Base-by-base conservation (phyloP, 805 yeast species). In the Candida maris region DNA sequence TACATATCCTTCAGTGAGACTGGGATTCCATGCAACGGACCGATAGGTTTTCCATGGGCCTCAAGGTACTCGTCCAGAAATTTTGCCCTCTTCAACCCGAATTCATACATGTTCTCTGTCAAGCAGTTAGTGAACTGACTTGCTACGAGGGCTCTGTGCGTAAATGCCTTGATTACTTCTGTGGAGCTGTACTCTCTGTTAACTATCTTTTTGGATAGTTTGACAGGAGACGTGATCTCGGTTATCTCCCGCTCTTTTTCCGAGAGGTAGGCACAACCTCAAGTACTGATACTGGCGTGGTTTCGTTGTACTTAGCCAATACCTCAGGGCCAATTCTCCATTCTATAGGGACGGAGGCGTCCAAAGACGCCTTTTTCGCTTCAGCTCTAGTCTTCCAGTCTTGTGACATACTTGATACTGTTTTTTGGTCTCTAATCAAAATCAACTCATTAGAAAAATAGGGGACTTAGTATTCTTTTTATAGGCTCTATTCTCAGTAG, bases 1-100 rank as follows among this genome's bases (percentile, higher is more conserved):
- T 47, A 39, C 40, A 69, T 75, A 46, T 71, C 80, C 42, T 79
- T 79, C 35, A 79, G 62, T 1, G 83, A 75, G 20, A 79, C 60
- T 3, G 56, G 56, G n/a, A 50, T 27, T 4, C 56, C 56, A 32
- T 51, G 56, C 15, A 51, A 38, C 10, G 54, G 54, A 4, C 56
- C 59, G 7, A 44, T 30, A 4, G 39, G 30, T 18, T 44, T 38
- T 9, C 52, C 54, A 6, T 42, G 29, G 4, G 30, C 24, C 9
- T 19, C 27, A 10, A 38, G 42, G 25, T 41, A 32, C 7, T 27
- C 30, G 33, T 52, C 56, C 15, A 54, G 41, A 7, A 37, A 27
- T 30, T 36, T 34, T 3, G 61, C 61, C 16, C 46, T 41, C 19
- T 36, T 39, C 13, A 47, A 17, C 1, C 54, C 57, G 23, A 37